Conservation (phyloP, 2,329 filamentous ascomycete species). For the Lecanicillium sp. region DNA sequence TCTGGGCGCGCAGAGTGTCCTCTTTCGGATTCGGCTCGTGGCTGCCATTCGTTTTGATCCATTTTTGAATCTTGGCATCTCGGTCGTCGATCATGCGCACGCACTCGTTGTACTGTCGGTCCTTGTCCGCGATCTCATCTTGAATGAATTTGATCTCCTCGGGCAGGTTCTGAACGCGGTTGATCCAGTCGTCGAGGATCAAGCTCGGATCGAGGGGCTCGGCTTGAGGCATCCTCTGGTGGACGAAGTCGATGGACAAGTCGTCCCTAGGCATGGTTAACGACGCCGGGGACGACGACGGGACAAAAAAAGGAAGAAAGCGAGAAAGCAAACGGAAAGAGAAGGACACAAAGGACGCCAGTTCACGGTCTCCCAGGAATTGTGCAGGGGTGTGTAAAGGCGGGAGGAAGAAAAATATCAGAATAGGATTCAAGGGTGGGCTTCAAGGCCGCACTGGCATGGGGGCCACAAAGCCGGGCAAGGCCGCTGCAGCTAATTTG, state of each 20-base stretch:
- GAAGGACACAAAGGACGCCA: neutral
- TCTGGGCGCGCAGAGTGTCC: conserved; percentile 55
- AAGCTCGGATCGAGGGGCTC: conserved; percentile 58
- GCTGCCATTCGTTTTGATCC: conserved; percentile 69
- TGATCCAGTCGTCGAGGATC: conserved; percentile 73
- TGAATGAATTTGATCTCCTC: conserved; percentile 78
- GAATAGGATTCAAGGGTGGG: conserved; percentile 7
- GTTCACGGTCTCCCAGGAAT: neutral
- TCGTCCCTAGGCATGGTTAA: conserved; percentile 68
- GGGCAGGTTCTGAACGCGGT: conserved; percentile 68
- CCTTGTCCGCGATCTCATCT: conserved; percentile 76
- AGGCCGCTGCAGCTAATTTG: conserved; percentile 7
- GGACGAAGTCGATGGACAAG: conserved; percentile 60
- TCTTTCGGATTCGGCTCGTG: conserved; percentile 70
- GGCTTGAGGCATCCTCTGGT: conserved; percentile 52
- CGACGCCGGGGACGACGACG: conserved; percentile 33
- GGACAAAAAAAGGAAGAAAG: conserved; percentile 11
- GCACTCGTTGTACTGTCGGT: conserved; percentile 63
- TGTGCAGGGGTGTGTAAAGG: conserved; percentile 1
- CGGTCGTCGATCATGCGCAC: conserved; percentile 62
- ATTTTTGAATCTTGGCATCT: conserved; percentile 71
- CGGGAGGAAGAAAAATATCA: conserved; percentile 3
- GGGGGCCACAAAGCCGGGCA: conserved; percentile 3
- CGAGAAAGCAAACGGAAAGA: neutral
- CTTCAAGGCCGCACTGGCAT: conserved; percentile 3